Percentiles rank a stretch among this genome's conserved stretches.
phyloP scores from a whole-genome alignment of 805 yeast species.

The Schwanniomyces yamadae region DNA sequence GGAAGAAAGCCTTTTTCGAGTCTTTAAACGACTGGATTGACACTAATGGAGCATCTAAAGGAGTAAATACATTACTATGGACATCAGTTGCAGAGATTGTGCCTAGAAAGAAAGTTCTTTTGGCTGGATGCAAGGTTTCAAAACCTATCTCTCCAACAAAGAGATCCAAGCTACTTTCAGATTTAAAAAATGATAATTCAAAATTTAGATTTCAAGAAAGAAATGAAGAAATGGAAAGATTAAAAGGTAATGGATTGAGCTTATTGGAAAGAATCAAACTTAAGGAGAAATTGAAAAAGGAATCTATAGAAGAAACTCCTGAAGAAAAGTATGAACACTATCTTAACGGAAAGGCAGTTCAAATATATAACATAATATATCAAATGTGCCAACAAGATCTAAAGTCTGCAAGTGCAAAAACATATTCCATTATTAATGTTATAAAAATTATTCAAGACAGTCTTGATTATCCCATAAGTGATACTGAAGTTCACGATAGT shows the following conservation, averaged over 20 bases:
- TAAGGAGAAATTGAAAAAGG: conserved; percentile 29
- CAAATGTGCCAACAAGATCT: conserved; percentile 18
- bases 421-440: conserved; percentile 25
- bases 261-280: conserved; percentile 37
- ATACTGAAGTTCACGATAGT: conserved; percentile 29
- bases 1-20: conserved; percentile 19
- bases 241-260: conserved; percentile 26
- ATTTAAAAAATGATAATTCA: conserved; percentile 32
- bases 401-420: conserved; percentile 7
- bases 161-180: conserved; percentile 6
- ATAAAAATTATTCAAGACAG: conserved; percentile 33
- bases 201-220: conserved; percentile 37
- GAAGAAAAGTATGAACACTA: conserved; percentile 20
- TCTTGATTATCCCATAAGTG: conserved; percentile 26
- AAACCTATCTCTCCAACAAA: neutral
- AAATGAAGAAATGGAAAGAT: conserved; percentile 15
- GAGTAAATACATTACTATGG: neutral
- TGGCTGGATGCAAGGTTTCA: conserved; percentile 7
- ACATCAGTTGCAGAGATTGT: neutral
- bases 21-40: conserved; percentile 23
- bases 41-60: conserved; percentile 12
- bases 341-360: conserved; percentile 26
- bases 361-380: conserved; percentile 34
- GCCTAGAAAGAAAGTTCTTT: neutral
- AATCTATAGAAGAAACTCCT: conserved; percentile 14